phyloP scores from a whole-genome alignment of 257 asterid species.

The Fraxinus americana region DNA sequence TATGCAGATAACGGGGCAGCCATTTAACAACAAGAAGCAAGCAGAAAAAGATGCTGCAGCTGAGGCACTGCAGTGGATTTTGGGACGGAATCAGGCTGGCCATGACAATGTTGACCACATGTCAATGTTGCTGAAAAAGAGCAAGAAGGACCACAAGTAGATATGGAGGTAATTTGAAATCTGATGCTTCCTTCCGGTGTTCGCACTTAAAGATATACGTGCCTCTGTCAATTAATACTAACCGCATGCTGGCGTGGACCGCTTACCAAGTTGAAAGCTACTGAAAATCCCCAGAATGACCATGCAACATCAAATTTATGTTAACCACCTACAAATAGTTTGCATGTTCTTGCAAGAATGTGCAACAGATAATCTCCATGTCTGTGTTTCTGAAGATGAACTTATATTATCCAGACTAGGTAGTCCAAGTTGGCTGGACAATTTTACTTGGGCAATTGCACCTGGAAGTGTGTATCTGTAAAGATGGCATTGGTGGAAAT shows the following conservation, averaged over 20 bases:
- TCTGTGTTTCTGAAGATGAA: conserved; percentile 10
- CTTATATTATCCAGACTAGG: not conserved
- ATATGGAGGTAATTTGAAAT: conserved; percentile 15
- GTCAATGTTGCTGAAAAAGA: conserved; percentile 73
- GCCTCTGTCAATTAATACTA: not conserved
- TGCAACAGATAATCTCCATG: not conserved
- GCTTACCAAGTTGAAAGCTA: not conserved
- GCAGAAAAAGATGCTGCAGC: conserved; percentile 96
- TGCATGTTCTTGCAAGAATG: conserved; percentile 20
- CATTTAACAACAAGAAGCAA: conserved; percentile 85
- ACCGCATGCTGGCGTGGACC: conserved; percentile 2
- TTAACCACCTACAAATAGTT: not conserved
- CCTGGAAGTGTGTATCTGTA: conserved; percentile 7
- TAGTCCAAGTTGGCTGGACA: conserved; percentile 7
- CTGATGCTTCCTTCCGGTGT: not conserved
- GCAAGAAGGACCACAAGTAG: conserved; percentile 70
- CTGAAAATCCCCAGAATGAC: not conserved
- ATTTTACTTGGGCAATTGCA: conserved; percentile 10
- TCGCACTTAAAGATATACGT: not conserved
- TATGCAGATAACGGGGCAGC: conserved; percentile 68
- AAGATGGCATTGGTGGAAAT: conserved; percentile 1
- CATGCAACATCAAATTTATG: conserved; percentile 10
- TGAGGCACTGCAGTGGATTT: conserved; percentile 83
- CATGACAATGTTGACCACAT: conserved; percentile 53
- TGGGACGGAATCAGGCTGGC: conserved; percentile 53